Evolutionary conservation across 2,329 filamentous ascomycete species (phyloP).

Genomic region (Septoria linicola): DNA sequence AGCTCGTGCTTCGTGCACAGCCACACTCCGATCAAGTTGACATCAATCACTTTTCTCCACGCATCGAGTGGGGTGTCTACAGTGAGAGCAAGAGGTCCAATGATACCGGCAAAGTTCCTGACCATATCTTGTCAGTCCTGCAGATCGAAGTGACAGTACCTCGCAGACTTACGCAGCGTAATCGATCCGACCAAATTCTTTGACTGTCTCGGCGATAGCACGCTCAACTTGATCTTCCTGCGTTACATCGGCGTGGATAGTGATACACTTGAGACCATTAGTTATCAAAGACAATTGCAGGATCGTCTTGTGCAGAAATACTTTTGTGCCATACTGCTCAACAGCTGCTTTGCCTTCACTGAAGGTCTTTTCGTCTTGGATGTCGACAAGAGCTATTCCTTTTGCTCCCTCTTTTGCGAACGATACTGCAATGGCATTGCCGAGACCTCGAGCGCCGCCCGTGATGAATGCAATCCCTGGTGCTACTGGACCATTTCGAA

Average conservation of each 20-base stretch:
- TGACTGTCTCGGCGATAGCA: constrained; percentile 37
- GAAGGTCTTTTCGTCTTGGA: constrained; percentile 28
- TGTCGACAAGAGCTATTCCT: constrained; percentile 31
- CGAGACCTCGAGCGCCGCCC: constrained; percentile 30
- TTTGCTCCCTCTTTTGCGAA: constrained; percentile 32
- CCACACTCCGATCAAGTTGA: constrained; percentile 42
- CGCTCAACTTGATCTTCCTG: constrained; percentile 37
- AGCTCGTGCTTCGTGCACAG: constrained; percentile 43
- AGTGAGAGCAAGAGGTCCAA: constrained; percentile 29
- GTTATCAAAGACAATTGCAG: background rate
- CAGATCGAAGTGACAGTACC: background rate
- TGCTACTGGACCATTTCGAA: constrained; percentile 27
- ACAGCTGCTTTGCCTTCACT: constrained; percentile 26
- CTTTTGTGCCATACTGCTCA: constrained; percentile 29
- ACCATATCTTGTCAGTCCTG: background rate
- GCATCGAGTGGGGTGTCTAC: constrained; percentile 37
- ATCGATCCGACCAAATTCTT: constrained; percentile 42
- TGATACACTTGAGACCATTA: constrained; percentile 21
- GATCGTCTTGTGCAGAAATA: background rate
- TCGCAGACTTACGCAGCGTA: constrained; percentile 36
- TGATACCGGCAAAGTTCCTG: constrained; percentile 40
- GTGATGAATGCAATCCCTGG: constrained; percentile 34
- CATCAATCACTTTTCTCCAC: constrained; percentile 39
- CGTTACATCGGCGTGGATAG: constrained; percentile 33
- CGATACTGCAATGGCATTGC: constrained; percentile 32